Conservation (phyloP, 208 protist species). For the Balamuthia mandrillaris region DNA sequence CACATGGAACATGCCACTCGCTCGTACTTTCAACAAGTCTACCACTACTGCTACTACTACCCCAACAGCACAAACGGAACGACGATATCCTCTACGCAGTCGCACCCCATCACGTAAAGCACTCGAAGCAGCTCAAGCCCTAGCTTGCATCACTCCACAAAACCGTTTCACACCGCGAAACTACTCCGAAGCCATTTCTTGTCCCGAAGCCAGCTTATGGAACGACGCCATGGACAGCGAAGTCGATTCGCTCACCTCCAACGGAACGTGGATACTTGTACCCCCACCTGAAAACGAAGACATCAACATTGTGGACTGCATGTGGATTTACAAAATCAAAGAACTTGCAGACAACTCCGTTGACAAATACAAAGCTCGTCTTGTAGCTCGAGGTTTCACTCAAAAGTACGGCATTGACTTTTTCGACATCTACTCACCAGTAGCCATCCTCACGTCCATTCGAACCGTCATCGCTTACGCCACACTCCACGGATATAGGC, state of each 20-base stretch:
- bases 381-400: background rate
- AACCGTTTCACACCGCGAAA: background rate
- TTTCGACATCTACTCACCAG: background rate
- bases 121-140: too few relatives aligned
- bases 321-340: background rate
- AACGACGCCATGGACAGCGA: background rate
- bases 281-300: background rate
- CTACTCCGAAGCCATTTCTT: background rate
- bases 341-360: background rate
- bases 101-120: too few relatives aligned
- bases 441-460: background rate
- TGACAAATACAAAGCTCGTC: background rate
- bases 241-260: background rate
- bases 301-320: background rate
- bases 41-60: too few relatives aligned
- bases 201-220: background rate
- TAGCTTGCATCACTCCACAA: too few relatives aligned
- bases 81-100: too few relatives aligned
- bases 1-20: too few relatives aligned
- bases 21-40: too few relatives aligned
- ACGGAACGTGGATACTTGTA: background rate
- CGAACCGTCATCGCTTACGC: background rate
- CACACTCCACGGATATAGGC: background rate
- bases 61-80: too few relatives aligned
- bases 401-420: background rate